Evolutionary conservation across 176 grass and related monocot species (phyloP), one percentile per base, ranked within the genome.

Genomic region (Typha latifolia): DNA sequence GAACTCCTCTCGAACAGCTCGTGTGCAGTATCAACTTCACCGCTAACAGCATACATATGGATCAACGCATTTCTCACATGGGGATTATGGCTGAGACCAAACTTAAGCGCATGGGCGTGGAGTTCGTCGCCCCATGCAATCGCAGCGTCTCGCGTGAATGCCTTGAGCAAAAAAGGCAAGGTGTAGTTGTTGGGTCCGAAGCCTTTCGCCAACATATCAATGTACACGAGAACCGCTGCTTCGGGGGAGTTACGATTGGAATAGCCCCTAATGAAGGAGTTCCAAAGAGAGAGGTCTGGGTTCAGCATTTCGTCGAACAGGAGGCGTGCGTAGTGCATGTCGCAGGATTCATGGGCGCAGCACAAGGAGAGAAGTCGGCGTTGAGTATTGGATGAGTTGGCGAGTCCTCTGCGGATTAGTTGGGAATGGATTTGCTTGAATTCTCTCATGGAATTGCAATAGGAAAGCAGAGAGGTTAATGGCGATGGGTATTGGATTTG

Each of bases 121-220:
- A 96, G 49, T 69, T 87, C 75, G 15, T 56, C 59, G 1, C 49
- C 72, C 15, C 3, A 49, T 4, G 55, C 16, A 22, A 80, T 15
- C 19, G 66, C 48, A 1, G 71, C 63, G 56, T 70, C 82, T 21
- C 34, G 74, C 5, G 73, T 65, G 51, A 82, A 79, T 26, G 69
- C 75, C 81, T 87, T 92, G 62, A 97, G 72, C 72, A 99, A 67
- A 63, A 76, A 57, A 34, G 78, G 79, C 68, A 99, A 90, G 22
- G 86, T 99, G 79, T 97, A 83, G 32, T 47, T 77, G 63, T 87
- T 66, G 16, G 94, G 86, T 8, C 27, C 71, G 53, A 3, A 62
- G 6, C 94, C 94, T 18, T 67, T 70, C 3, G 81, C 77, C 66
- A 99, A 70, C 94, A 85, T 83, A 32, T 48, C 56, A n/a, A 64